These are phyloP conservation scores for Penicillium rolfsii DNA, from an alignment of 2,329 filamentous ascomycete genomes.

Conservation along the genomic window DNA sequence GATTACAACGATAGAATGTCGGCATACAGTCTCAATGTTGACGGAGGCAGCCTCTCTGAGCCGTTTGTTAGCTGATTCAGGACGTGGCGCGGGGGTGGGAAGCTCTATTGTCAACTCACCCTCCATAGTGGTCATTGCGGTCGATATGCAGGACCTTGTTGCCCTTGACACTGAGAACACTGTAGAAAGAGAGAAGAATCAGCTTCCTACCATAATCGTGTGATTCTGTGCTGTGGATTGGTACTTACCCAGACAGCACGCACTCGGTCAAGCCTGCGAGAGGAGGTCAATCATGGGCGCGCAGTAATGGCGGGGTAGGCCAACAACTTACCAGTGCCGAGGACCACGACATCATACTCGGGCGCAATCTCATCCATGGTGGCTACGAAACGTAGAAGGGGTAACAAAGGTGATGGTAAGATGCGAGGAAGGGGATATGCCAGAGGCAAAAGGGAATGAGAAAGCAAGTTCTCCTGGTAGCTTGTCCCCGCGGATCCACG, in stretches of 20 bases:
- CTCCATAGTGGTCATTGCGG: conserved; percentile 97
- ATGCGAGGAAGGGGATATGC: conserved; percentile 20
- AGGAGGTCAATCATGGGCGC: conserved; percentile 35
- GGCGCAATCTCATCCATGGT: conserved; percentile 97
- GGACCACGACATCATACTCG: conserved; percentile 98
- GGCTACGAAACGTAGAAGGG: conserved; percentile 28
- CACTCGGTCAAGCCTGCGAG: conserved; percentile 89
- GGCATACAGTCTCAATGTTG: conserved; percentile 85
- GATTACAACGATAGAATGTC: background rate
- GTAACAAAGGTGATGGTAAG: conserved; percentile 16
- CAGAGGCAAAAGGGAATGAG: conserved; percentile 21
- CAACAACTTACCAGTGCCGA: conserved; percentile 81
- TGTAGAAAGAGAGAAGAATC: conserved; percentile 43
- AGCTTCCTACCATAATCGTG: conserved; percentile 26
- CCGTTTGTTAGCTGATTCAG: conserved; percentile 34
- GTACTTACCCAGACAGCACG: conserved; percentile 87
- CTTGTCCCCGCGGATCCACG: conserved; percentile 34
- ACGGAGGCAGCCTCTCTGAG: conserved; percentile 88
- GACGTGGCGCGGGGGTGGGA: conserved; percentile 19
- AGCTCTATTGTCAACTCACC: conserved; percentile 61
- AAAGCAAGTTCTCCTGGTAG: conserved; percentile 27
- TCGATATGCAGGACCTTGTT: conserved; percentile 99
- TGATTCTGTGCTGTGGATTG: conserved; percentile 5
- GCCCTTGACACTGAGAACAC: conserved; percentile 96
- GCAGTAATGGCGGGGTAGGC: conserved; percentile 42